Percentiles rank a stretch among this genome's conserved stretches.
Evolutionary conservation across 345 rosid species (phyloP).

Genomic region (Melaleuca quinquenervia): DNA sequence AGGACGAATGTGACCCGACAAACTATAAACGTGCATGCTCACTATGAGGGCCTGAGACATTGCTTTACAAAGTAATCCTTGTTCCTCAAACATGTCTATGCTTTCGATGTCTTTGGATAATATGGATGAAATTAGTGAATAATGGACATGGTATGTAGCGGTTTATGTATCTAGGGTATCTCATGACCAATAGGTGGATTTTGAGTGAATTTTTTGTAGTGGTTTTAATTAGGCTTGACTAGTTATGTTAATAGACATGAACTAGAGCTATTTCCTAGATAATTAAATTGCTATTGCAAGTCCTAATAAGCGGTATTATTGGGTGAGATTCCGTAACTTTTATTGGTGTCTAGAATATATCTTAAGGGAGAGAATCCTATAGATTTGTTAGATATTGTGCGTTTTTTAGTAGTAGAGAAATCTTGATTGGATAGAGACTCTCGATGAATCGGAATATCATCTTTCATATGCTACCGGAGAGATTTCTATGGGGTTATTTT

Average conservation of each 20-base stretch:
- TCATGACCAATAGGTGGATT: not conserved
- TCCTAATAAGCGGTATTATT: not conserved
- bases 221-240: too few species aligned
- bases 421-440: not conserved
- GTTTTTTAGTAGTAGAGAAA: not conserved
- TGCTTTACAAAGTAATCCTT: not conserved
- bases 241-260: not conserved
- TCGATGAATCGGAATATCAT: not conserved
- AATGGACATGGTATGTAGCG: not conserved
- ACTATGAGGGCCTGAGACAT: not conserved
- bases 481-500: not conserved
- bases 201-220: not conserved
- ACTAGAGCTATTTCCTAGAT: not conserved
- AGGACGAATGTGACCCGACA: not conserved
- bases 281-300: not conserved
- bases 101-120: not conserved
- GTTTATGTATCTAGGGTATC: not conserved
- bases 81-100: not conserved
- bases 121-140: not conserved
- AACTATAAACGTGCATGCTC: not conserved
- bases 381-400: not conserved
- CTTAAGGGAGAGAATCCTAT: not conserved
- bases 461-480: not conserved
- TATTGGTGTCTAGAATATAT: not conserved
- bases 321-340: not conserved